Evolutionary conservation across 2,329 filamentous ascomycete genomes (phyloP), one percentile per base, ranked within the genome.

Genomic region (Colletotrichum sp.): DNA sequence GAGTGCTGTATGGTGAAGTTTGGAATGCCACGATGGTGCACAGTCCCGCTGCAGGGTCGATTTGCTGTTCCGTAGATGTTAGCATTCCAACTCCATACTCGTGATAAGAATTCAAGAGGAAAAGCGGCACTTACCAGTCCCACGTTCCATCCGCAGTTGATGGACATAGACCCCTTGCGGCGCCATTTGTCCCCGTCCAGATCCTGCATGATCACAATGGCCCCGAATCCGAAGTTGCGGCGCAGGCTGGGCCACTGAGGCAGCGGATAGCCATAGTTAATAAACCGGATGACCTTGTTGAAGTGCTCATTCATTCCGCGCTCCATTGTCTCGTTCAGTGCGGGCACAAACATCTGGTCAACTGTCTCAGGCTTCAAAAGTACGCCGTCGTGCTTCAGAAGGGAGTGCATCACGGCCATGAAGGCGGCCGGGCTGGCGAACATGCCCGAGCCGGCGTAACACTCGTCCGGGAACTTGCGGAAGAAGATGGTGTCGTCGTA

Each of bases 341-440:
- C 64, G 0, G 87, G 82, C 67, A 80, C 76, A 76, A 90, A 90
- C 79, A 90, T 83, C 63, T 81, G 76, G 1, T 85, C 81, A 0
- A 86, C 82, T 0, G 84, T 87, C 8, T 80, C 79, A 0, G 81
- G 79, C 34, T 80, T 83, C 7, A 91, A 82, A 0, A 90, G 76
- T 34, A 83, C 85, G 6, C 84, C 85, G 72, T 90, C 88, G 62
- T 89, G 84, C 5, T 79, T 78, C 0, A 90, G 81, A 3, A 91
- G 77, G 3, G 86, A 87, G 8, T 80, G 80, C 5, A 88, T 77
- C 7, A 90, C 77, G 57, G 83, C 83, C 64, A 86, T 74, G 74
- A 86, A 90, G 36, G 87, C 83, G 0, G 74, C 51, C 5, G 85
- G 80, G 5, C 80, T 78, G 4, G 81, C 81, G 71, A 78, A 83